phyloP scores from a whole-genome alignment of 192 early-diverging fungal species.

The Haplosporangium gracile region DNA sequence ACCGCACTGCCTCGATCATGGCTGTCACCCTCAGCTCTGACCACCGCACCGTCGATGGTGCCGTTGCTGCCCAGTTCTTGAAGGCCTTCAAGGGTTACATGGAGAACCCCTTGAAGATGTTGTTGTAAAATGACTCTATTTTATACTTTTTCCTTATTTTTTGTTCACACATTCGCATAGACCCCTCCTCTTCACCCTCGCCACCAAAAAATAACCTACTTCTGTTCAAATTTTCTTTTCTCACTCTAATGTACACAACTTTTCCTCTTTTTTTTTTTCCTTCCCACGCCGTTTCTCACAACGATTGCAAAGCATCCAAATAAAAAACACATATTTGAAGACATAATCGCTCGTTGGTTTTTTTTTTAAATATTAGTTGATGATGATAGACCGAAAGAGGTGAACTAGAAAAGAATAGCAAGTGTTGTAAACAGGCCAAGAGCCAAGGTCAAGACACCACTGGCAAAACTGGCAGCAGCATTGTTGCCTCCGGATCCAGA shows the following conservation, averaged over 20 bases:
- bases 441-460: not conserved
- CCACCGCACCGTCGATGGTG: slow-evolving; percentile 97
- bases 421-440: slow-evolving; percentile 24
- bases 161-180: not conserved
- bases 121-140: slow-evolving; percentile 75
- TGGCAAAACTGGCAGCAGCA: not conserved
- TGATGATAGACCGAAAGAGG: not conserved
- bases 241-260: slow-evolving; percentile 6
- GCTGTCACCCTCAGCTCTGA: slow-evolving; percentile 92
- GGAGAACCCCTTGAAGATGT: slow-evolving; percentile 95
- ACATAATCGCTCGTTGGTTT: not conserved
- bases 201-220: not conserved
- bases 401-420: not conserved
- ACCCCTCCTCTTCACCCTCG: not conserved
- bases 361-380: not conserved
- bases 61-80: slow-evolving; percentile 92
- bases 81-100: slow-evolving; percentile 89
- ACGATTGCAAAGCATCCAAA: slow-evolving; percentile 17
- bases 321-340: not conserved
- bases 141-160: not conserved
- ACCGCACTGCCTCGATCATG: slow-evolving; percentile 81
- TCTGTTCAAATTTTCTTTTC: slow-evolving; percentile 19
- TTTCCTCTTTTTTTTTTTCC: not conserved
- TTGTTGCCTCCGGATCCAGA: not conserved
- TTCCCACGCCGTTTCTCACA: not conserved